These are phyloP conservation scores for Podila epicladia DNA, from an alignment of 192 early-diverging fungal genomes.

Conservation along the genomic window DNA sequence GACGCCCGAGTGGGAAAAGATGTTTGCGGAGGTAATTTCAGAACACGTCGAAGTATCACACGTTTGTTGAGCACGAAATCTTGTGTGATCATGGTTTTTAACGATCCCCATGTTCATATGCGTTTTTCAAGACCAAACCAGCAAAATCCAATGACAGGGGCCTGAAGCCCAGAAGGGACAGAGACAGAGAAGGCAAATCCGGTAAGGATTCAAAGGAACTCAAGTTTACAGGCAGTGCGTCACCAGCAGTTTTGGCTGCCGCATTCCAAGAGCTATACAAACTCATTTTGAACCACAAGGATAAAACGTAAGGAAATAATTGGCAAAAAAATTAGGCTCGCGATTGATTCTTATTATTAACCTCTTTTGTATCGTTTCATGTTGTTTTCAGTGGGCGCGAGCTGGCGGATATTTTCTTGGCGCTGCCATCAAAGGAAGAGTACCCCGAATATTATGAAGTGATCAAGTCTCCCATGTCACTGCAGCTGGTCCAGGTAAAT, in stretches of 20 bases:
- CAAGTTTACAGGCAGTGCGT: conserved; percentile 22
- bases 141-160: conserved; percentile 5
- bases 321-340: too few species aligned
- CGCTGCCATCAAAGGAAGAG: conserved; percentile 75
- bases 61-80: too few species aligned
- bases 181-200: conserved; percentile 3
- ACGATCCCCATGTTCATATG: background rate
- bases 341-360: background rate
- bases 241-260: conserved; percentile 19
- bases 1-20: conserved; percentile 58
- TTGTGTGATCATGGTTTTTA: background rate
- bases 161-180: conserved; percentile 23
- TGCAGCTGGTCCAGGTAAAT: conserved; percentile 69
- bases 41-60: too few species aligned
- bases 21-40: conserved; percentile 55
- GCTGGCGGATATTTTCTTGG: conserved; percentile 82
- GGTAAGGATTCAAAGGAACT: conserved; percentile 20
- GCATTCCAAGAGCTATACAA: conserved; percentile 56
- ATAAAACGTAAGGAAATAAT: conserved; percentile 52
- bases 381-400: conserved; percentile 61
- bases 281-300: conserved; percentile 53
- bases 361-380: background rate
- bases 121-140: conserved; percentile 2
- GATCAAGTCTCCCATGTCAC: conserved; percentile 83
- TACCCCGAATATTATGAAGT: conserved; percentile 94